These are phyloP conservation scores for Thuidium tamariscinum DNA, from an alignment of 225 moss, liverwort and hornwort species.

Conservation along the genomic window DNA sequence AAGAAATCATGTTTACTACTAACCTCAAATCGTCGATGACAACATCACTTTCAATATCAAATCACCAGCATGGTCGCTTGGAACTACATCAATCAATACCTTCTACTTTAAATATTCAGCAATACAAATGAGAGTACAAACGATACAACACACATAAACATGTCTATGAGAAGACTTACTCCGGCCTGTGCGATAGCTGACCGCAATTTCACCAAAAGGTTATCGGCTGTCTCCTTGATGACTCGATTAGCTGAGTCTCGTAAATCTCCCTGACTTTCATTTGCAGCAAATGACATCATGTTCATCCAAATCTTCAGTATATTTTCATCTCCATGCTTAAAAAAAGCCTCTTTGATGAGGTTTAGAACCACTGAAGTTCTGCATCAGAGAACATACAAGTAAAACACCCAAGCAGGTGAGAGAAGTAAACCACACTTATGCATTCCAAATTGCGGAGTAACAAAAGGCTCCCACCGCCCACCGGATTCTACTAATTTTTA, in stretches of 20 bases:
- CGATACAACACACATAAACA: background rate
- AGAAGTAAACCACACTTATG: background rate
- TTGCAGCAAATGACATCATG: constrained; percentile 73
- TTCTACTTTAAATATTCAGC: background rate
- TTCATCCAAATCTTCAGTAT: constrained; percentile 82
- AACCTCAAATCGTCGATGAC: background rate
- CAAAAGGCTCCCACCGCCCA: background rate
- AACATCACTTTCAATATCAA: background rate
- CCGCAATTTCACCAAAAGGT: constrained; percentile 68
- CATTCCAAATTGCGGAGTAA: background rate
- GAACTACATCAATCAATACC: background rate
- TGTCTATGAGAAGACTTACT: constrained; percentile 14
- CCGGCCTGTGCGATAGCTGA: constrained; percentile 60
- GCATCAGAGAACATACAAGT: background rate
- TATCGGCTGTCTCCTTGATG: constrained; percentile 80
- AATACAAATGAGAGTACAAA: background rate
- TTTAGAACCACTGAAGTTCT: constrained; percentile 75
- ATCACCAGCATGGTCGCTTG: background rate
- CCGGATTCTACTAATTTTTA: background rate
- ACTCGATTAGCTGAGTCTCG: constrained; percentile 76
- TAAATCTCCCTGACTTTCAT: constrained; percentile 82
- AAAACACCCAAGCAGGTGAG: background rate
- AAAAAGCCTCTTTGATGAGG: constrained; percentile 88
- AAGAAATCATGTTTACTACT: background rate
- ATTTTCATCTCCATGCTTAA: constrained; percentile 88